Base-by-base conservation (phyloP, 225 moss, liverwort and hornwort species). In the Pseudisothecium myosuroides region DNA sequence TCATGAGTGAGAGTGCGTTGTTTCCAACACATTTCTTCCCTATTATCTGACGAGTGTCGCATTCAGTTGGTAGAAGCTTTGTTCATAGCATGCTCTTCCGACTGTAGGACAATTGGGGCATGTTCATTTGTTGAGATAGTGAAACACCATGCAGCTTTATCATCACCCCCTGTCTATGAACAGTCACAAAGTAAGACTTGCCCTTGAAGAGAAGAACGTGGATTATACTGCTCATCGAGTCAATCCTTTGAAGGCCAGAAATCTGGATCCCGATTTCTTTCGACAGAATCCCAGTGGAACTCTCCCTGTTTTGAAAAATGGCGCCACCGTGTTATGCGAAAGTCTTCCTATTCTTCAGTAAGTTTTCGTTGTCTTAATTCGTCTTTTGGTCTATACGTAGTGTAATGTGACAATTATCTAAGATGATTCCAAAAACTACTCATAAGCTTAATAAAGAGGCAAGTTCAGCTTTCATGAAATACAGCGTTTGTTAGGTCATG, bases 131-230 rank as follows among this genome's bases (percentile, higher is more conserved):
- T 88, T 90, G 86, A 84, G 87, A 80, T 90, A 92, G 89, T 84
- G 86, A 73, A 76, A 69, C 93, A 93, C 54, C 87, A 95, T 95
- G 95, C 95, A 95, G 92, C 87, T 95, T 88, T 95, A 92, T 89
- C 94, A 95, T 88, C 95, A 95, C 73, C 94, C 95, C 41, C 87
- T 95, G 87, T 95, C 95, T 81, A 87, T 95, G 92, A 95, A 95
- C 89, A 94, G 95, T 91, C 95, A 95, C 24, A 95, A 95, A 92
- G 95, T 94, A 73, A 86, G 92, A 69, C 90, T 95, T 83, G 95
- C 95, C 65, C 95, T 95, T 76, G 95, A 95, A 87, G 95, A 95
- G 90, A 95, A 94, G 84, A 88, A 87, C 54, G 80, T 95, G 80
- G 94, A 95, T 89, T 95, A 95, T 62, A 93, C 91, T 80, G 77